phyloP scores from a whole-genome alignment of 2,329 filamentous ascomycete species.

The Colletotrichum chrysophilum region DNA sequence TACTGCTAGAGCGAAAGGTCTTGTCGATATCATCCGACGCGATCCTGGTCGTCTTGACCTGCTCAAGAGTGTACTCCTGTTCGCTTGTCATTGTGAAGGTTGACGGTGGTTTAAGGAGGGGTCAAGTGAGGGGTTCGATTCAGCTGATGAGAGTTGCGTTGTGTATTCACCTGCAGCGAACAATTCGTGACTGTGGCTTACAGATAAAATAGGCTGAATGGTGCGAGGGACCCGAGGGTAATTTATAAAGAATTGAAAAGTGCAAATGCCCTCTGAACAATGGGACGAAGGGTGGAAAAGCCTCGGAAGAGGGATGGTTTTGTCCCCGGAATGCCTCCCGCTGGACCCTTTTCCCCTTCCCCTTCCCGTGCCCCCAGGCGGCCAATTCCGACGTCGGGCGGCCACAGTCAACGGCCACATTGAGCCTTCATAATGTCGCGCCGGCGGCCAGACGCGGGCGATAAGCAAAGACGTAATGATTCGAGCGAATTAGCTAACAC shows the following conservation, averaged over 20 bases:
- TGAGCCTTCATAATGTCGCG: not conserved
- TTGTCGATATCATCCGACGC: slow-evolving; percentile 62
- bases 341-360: not conserved
- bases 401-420: slow-evolving; percentile 8
- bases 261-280: not conserved
- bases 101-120: not conserved
- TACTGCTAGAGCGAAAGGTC: slow-evolving; percentile 65
- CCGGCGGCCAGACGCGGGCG: slow-evolving; percentile 12
- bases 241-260: not conserved
- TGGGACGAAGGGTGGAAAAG: not conserved
- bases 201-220: not conserved
- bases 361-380: slow-evolving; percentile 19
- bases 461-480: slow-evolving; percentile 16
- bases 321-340: not conserved
- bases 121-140: not conserved
- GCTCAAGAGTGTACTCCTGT: slow-evolving; percentile 61
- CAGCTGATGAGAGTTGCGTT: not conserved
- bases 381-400: slow-evolving; percentile 36
- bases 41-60: slow-evolving; percentile 54
- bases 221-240: not conserved
- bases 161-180: not conserved
- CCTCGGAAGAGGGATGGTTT: not conserved
- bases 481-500: slow-evolving; percentile 16
- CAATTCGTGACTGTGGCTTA: not conserved
- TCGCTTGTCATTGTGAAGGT: slow-evolving; percentile 38